Percentiles rank a stretch among this genome's conserved stretches.
Evolutionary conservation across 2,329 filamentous ascomycete genomes (phyloP).

Genomic region (Xylariales sp.): DNA sequence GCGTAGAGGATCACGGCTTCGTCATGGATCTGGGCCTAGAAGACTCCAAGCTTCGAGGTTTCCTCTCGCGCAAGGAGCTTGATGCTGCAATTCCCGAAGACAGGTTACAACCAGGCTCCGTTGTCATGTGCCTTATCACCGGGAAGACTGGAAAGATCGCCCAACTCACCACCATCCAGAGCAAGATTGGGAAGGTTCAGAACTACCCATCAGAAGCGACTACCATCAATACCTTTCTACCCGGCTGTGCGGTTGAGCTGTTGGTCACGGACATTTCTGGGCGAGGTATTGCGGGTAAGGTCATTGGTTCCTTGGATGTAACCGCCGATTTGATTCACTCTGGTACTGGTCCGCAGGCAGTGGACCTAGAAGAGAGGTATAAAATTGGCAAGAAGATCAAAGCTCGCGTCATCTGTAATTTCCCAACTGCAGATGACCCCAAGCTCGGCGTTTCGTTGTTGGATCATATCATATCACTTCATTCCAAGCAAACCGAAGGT

Average conservation of each 20-base stretch:
- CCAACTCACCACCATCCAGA: conserved; percentile 74
- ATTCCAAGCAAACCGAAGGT: conserved; percentile 39
- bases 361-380: conserved; percentile 71
- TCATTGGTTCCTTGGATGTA: conserved; percentile 86
- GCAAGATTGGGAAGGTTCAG: conserved; percentile 62
- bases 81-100: conserved; percentile 60
- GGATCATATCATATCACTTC: conserved; percentile 71
- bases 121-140: conserved; percentile 77
- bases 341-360: conserved; percentile 63
- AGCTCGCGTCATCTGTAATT: conserved; percentile 82
- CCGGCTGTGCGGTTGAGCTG: conserved; percentile 84
- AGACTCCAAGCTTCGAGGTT: conserved; percentile 66
- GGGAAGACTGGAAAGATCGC: conserved; percentile 77
- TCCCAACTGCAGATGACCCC: conserved; percentile 70
- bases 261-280: conserved; percentile 71
- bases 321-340: conserved; percentile 91
- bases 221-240: conserved; percentile 84
- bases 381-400: conserved; percentile 81
- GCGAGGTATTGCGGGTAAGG: conserved; percentile 78
- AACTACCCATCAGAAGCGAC: conserved; percentile 70
- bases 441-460: conserved; percentile 87
- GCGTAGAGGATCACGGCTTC: conserved; percentile 92
- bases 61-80: conserved; percentile 80
- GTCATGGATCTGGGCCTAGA: conserved; percentile 87
- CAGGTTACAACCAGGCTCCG: conserved; percentile 73